Base-by-base conservation (phyloP, 345 rosid species). In the Ailanthus altissimus region DNA sequence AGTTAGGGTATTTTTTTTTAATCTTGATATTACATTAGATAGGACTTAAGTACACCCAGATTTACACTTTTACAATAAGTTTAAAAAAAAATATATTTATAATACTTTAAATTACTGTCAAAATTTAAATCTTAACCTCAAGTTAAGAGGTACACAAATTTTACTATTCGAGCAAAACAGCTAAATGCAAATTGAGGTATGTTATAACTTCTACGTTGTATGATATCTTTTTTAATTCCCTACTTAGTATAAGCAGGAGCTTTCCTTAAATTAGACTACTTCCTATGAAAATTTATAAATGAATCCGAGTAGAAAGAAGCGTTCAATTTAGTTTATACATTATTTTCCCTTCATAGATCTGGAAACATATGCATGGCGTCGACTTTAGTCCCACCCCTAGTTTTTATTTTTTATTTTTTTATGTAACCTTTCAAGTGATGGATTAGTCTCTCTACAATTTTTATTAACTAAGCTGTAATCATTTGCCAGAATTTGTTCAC, bases 301-400 rank as follows among this genome's bases (percentile, higher is more conserved):
- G 75, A 51, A 68, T 60, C 4, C n/a, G 15, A 20, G 74, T 21
- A 54, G 60, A 56, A 79, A n/a, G n/a, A n/a, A n/a, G n/a, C n/a
- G n/a, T n/a, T n/a, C n/a, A n/a, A n/a, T n/a, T n/a, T 40, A 67
- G 56, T 53, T 32, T 53, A 36, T 6, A 46, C 23, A 50, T 14
- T 10, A 28, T 60, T 60, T 43, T 70, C 56, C 47, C 21, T 64
- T 32, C n/a, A n/a, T n/a, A 43, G 9, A 26, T 21, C 60, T 13
- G n/a, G 9, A 47, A 20, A 6, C 70, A 38, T 49, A n/a, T n/a
- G 57, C 56, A 12, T 72, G 42, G 59, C 70, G 45, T 54, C 6
- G 11, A 61, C 28, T 38, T 23, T 50, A n/a, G n/a, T n/a, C n/a
- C n/a, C n/a, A n/a, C n/a, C n/a, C n/a, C 50, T 61, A 47, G 5